phyloP scores from a whole-genome alignment of 1,284 basidiomycete genomes.

The Vanrija sp. region DNA sequence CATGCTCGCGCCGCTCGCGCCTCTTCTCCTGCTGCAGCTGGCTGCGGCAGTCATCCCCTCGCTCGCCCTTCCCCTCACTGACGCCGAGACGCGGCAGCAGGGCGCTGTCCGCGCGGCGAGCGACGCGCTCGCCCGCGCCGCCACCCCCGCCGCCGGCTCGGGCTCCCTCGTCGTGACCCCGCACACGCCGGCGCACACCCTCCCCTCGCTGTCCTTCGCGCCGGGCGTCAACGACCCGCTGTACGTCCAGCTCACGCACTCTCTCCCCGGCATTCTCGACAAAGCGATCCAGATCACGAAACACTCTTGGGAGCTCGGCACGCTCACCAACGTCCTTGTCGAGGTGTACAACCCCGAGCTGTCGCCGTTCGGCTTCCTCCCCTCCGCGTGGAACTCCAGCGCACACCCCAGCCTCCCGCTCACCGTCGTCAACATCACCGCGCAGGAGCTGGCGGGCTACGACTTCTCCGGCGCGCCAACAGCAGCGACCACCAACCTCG shows the following conservation, averaged over 20 bases:
- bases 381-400: slow-evolving; percentile 5
- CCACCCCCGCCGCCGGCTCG: no score
- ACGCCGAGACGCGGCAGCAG: neutral
- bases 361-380: slow-evolving; percentile 16
- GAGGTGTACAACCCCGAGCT: slow-evolving; percentile 30
- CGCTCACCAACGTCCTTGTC: slow-evolving; percentile 23
- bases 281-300: slow-evolving; percentile 21
- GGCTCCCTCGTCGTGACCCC: neutral
- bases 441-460: slow-evolving; percentile 13
- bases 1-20: neutral
- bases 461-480: slow-evolving; percentile 17
- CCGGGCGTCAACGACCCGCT: slow-evolving; percentile 9
- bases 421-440: slow-evolving; percentile 3
- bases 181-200: neutral
- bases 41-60: slow-evolving; percentile 1
- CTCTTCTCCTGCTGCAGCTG: slow-evolving; percentile 7
- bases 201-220: slow-evolving; percentile 9
- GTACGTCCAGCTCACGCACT: slow-evolving; percentile 14
- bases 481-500: neutral
- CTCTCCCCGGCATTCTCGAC: slow-evolving; percentile 18
- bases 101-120: no score
- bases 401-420: neutral
- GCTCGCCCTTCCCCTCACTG: neutral
- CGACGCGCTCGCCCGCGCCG: neutral
- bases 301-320: slow-evolving; percentile 36